A percentile compares a stretch with the other conserved stretches of the same genome.
Conservation (phyloP, 192 early-diverging fungal species). For the Thamnidium elegans region DNA sequence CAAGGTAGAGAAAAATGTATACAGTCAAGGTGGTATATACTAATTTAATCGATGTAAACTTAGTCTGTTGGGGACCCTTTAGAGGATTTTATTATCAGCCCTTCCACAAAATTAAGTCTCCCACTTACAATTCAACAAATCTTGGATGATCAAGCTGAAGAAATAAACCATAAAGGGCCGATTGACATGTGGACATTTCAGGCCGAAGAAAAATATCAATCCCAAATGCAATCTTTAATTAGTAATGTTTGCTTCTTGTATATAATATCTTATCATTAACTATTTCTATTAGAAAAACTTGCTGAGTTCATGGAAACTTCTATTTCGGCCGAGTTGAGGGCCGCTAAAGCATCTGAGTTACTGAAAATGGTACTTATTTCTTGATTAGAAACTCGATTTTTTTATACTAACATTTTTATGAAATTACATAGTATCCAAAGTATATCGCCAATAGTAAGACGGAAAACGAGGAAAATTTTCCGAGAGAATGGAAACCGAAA, state of each 20-base stretch:
- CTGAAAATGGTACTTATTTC: constrained; percentile 32
- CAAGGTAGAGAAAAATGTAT: constrained; percentile 15
- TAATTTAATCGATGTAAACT: not conserved
- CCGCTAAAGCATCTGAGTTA: constrained; percentile 34
- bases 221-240: constrained; percentile 11
- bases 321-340: constrained; percentile 28
- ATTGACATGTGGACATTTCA: constrained; percentile 21
- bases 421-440: constrained; percentile 17
- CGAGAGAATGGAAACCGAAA: constrained; percentile 30
- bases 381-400: not conserved
- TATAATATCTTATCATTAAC: not conserved
- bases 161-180: not conserved
- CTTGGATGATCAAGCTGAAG: constrained; percentile 13
- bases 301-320: constrained; percentile 30
- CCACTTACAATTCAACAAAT: constrained; percentile 30
- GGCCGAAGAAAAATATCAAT: constrained; percentile 16
- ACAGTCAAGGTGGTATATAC: not conserved
- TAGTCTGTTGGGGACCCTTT: not conserved
- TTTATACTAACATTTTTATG: too few species aligned
- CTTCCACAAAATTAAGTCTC: constrained; percentile 9
- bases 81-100: constrained; percentile 9
- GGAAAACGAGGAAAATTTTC: constrained; percentile 15
- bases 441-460: constrained; percentile 3
- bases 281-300: constrained; percentile 21
- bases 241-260: constrained; percentile 14